A percentile compares a stretch with the other conserved stretches of the same genome.
These are phyloP conservation scores for Globisporangium takayamanum DNA, from an alignment of 352 stramenopile genomes.

Conservation along the genomic window DNA sequence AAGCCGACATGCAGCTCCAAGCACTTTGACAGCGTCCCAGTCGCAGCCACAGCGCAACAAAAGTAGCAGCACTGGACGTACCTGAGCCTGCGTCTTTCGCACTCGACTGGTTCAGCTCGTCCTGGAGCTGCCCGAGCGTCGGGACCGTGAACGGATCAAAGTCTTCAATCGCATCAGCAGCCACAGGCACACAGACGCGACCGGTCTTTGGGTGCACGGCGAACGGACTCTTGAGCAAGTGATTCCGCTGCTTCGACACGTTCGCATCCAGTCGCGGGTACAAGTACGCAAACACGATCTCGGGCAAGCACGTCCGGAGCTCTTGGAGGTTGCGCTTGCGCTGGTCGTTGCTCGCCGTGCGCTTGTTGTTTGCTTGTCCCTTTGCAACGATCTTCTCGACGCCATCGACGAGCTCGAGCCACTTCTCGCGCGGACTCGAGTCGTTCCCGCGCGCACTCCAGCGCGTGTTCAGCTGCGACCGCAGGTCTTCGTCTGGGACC, in stretches of 20 bases:
- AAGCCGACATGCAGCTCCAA: not conserved
- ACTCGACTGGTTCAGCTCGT: constrained; percentile 71
- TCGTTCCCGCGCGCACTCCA: constrained; percentile 48
- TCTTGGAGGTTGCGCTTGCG: constrained; percentile 65
- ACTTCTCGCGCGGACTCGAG: constrained; percentile 82
- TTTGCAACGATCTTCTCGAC: constrained; percentile 66
- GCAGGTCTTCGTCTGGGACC: constrained; percentile 88
- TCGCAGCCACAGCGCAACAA: no score
- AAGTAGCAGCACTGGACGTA: not conserved
- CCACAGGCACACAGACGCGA: constrained; percentile 96
- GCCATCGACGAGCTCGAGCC: constrained; percentile 70
- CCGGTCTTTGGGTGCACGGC: constrained; percentile 97
- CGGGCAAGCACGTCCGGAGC: constrained; percentile 87
- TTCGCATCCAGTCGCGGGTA: constrained; percentile 99
- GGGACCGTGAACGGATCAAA: constrained; percentile 88
- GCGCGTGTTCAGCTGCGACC: constrained; percentile 43
- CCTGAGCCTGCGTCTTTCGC: constrained; percentile 20
- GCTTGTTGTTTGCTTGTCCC: constrained; percentile 42
- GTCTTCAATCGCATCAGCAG: constrained; percentile 65
- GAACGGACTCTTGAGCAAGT: constrained; percentile 99
- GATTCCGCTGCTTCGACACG: constrained; percentile 99
- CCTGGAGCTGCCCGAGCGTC: constrained; percentile 72
- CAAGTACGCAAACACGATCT: constrained; percentile 95
- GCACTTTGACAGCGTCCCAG: no score
- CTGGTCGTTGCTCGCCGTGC: constrained; percentile 31